Evolutionary conservation across 2,329 filamentous ascomycete species (phyloP).

Genomic region (Hypoxylon sp.): DNA sequence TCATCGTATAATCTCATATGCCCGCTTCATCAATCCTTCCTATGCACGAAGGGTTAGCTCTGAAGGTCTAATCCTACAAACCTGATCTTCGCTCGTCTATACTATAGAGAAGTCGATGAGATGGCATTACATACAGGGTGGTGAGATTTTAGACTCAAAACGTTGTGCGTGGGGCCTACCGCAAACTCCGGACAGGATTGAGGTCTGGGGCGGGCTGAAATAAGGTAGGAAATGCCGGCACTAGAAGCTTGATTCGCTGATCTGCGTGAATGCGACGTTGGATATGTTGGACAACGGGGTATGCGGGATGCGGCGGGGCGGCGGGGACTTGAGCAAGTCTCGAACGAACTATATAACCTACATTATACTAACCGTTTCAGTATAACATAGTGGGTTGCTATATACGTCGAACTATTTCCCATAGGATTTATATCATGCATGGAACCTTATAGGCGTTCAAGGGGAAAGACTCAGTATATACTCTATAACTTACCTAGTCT

Average conservation of each 20-base stretch:
- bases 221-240: constrained; percentile 6
- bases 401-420: neutral
- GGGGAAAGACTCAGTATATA: neutral
- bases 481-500: neutral
- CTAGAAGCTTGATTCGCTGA: constrained; percentile 1
- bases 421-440: neutral
- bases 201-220: neutral
- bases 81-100: neutral
- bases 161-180: constrained; percentile 1
- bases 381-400: neutral
- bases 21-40: neutral
- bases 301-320: neutral
- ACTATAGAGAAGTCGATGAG: neutral
- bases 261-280: too few species aligned
- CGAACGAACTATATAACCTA: neutral
- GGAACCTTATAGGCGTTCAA: neutral
- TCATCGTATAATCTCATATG: neutral
- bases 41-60: neutral
- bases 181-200: neutral
- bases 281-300: neutral
- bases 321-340: neutral
- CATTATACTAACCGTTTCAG: neutral
- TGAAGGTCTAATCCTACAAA: neutral
- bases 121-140: neutral
- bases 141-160: constrained; percentile 15